A percentile compares a stretch with the other conserved stretches of the same genome.
Conservation (phyloP, 768 basidiomycete species). For the Tricholoma terreum region DNA sequence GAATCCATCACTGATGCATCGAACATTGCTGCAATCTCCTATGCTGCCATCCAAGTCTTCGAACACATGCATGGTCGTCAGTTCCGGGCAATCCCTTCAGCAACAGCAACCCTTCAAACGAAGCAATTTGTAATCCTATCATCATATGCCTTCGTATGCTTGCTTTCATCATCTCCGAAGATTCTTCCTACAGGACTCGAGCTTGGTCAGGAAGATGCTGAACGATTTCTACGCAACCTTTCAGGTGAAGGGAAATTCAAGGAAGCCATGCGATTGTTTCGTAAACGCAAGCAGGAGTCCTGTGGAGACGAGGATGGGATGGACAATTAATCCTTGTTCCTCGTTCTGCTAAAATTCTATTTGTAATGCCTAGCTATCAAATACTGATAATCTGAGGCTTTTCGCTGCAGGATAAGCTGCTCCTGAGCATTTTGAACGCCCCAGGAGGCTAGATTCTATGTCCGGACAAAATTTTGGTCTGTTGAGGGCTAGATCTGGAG, state of each 20-base stretch:
- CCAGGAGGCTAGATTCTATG: background rate
- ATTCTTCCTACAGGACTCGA: background rate
- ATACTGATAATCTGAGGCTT: background rate
- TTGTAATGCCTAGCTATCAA: background rate
- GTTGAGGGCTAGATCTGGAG: background rate
- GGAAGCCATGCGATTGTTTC: background rate
- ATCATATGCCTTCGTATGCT: background rate
- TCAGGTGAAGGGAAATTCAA: no score
- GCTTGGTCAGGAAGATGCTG: background rate
- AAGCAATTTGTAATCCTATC: background rate
- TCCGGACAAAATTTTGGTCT: background rate
- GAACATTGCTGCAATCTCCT: slow-evolving; percentile 21
- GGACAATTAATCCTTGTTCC: background rate
- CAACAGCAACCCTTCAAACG: background rate
- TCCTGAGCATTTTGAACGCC: background rate
- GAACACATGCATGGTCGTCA: background rate
- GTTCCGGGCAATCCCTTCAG: background rate
- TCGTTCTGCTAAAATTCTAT: no score
- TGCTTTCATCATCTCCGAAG: background rate
- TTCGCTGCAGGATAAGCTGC: background rate
- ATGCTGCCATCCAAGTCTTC: no score
- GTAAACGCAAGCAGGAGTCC: background rate
- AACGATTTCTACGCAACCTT: background rate
- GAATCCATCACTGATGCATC: slow-evolving; percentile 12
- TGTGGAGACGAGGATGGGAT: background rate